Evolutionary conservation across 768 basidiomycete genomes (phyloP).

Genomic region (Lentinula sp.): DNA sequence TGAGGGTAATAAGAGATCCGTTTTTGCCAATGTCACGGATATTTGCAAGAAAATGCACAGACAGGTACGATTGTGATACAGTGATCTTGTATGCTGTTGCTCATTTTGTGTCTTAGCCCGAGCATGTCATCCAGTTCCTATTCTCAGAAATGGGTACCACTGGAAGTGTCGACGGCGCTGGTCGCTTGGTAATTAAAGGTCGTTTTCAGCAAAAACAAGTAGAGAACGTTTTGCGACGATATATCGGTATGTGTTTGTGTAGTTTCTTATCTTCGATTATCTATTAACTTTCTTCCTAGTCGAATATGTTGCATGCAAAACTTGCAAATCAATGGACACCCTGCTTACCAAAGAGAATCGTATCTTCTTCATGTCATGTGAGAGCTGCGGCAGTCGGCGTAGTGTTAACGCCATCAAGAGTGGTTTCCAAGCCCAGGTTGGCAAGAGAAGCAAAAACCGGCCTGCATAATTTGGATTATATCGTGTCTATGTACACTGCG

Average conservation of each 20-base stretch:
- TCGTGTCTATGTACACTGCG: not conserved
- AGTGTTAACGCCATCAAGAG: constrained; percentile 97
- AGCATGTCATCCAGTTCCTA: constrained; percentile 95
- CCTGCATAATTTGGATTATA: not conserved
- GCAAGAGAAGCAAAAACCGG: constrained; percentile 81
- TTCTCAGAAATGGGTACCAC: constrained; percentile 99
- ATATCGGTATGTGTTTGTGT: constrained; percentile 76
- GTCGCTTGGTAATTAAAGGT: constrained; percentile 93
- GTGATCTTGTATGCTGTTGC: not conserved
- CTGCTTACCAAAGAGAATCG: constrained; percentile 96
- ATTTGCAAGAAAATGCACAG: constrained; percentile 99
- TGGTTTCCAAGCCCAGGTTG: constrained; percentile 95
- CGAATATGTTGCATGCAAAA: constrained; percentile 99
- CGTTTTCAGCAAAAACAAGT: constrained; percentile 98
- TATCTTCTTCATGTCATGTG: constrained; percentile 96
- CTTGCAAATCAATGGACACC: constrained; percentile 98
- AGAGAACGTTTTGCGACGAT: constrained; percentile 92
- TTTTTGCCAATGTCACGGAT: constrained; percentile 94
- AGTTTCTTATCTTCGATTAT: not conserved
- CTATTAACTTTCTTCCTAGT: constrained; percentile 37
- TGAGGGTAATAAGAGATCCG: constrained; percentile 96
- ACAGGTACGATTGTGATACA: constrained; percentile 29
- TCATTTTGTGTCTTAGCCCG: constrained; percentile 47
- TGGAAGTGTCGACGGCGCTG: constrained; percentile 88
- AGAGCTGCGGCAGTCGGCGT: constrained; percentile 84